Percentiles rank a stretch among this genome's conserved stretches.
Evolutionary conservation across 306 rosid genomes (phyloP).

Genomic region (Parietaria judaica): DNA sequence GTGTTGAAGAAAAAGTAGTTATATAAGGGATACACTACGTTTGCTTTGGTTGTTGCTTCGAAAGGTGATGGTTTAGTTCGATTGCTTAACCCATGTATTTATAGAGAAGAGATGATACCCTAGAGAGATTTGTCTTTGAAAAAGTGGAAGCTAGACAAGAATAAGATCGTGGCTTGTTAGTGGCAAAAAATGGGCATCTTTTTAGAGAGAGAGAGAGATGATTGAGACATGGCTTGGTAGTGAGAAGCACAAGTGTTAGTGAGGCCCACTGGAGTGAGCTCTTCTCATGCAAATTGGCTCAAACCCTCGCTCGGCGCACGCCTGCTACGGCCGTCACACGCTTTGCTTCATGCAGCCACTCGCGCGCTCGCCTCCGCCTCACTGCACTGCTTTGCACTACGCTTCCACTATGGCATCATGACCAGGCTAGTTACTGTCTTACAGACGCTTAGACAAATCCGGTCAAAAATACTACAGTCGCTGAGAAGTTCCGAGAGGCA

Average conservation of each 20-base stretch:
- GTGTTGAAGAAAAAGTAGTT: neutral
- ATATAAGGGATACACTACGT: too few species aligned
- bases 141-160: too few species aligned
- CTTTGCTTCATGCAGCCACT: constrained; percentile 4
- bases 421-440: too few species aligned
- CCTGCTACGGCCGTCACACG: constrained; percentile 12
- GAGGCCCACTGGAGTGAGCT: constrained; percentile 23
- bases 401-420: too few species aligned
- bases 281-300: constrained; percentile 23
- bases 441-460: too few species aligned
- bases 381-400: too few species aligned
- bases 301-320: neutral
- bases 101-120: neutral
- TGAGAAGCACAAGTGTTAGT: too few species aligned
- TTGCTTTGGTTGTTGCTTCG: neutral
- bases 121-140: neutral
- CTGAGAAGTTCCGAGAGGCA: too few species aligned
- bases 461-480: too few species aligned
- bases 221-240: neutral
- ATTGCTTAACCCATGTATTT: neutral
- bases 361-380: neutral
- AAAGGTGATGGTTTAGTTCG: neutral
- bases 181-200: constrained; percentile 1
- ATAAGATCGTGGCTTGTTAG: neutral
- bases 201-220: constrained; percentile 4